Evolutionary conservation across 805 yeast genomes (phyloP), one percentile per base, ranked within the genome.

Genomic region (Pichia sporocuriosa): DNA sequence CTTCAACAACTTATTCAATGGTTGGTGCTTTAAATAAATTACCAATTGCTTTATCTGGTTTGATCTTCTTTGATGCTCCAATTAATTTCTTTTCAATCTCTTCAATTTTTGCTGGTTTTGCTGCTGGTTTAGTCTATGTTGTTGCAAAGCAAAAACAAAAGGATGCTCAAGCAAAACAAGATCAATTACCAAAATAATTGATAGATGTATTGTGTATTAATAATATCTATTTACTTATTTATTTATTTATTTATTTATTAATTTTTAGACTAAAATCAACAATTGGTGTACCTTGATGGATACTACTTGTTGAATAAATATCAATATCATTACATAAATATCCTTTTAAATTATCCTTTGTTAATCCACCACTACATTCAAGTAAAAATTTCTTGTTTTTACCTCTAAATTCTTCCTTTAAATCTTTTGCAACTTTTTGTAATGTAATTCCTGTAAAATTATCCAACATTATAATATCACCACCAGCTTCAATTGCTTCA

Each of bases 1-100:
- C 97, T 19, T 89, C 97, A 22, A 93, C 98, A 42, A 93, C 98
- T 42, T 93, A 93, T 72, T 87, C 96, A 41, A 93, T 93, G 98
- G 97, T 93, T 45, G 98, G 98, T 65, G 98, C 98, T 42, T 77
- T 93, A 66, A 93, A 93, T 79, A 93, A 93, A 70, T 79, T 93
- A 57, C 98, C 98, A 61, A 87, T 93, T 59, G 98, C 98, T 13
- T 73, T 93, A 45, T 81, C 95, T 30, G 99, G 99, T 32, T 77
- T 93, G 64, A 60, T 93, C 53, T 90, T 93, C 77, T 93, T 93
- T 59, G 96, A 87, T 58, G 94, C 96, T 44, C 89, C 95, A 46
- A 85, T 84, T 60, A 93, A 94, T 72, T 85, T 93, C 70, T 79
- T 84, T 73, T 84, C 95, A 28, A 58, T 90, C 49, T 67, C 88